Evolutionary conservation across 345 rosid genomes (phyloP).

Genomic region (Pugionium dolabratum): DNA sequence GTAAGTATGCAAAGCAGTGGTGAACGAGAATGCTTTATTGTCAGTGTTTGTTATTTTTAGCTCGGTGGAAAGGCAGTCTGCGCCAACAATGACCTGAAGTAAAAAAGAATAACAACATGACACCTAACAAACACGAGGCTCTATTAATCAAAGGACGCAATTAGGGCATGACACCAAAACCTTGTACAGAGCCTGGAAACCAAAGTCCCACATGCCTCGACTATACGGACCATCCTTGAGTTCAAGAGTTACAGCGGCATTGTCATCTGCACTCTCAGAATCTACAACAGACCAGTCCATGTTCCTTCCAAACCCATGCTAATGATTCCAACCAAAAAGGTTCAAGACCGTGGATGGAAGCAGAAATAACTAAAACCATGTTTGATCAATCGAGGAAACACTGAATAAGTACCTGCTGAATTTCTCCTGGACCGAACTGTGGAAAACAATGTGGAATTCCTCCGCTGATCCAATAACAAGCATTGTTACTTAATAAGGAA

Average conservation of each 20-base stretch:
- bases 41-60: slow-evolving; percentile 72
- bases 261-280: slow-evolving; percentile 62
- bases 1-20: slow-evolving; percentile 81
- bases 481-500: not conserved
- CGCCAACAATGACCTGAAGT: slow-evolving; percentile 59
- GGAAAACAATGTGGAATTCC: slow-evolving; percentile 98
- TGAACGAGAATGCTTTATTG: slow-evolving; percentile 77
- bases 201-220: slow-evolving; percentile 90
- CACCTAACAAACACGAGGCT: slow-evolving; percentile 7
- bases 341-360: slow-evolving; percentile 29
- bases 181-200: slow-evolving; percentile 85
- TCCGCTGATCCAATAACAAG: slow-evolving; percentile 57
- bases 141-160: not conserved
- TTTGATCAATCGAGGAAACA: slow-evolving; percentile 1
- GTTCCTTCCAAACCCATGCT: slow-evolving; percentile 97
- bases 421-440: slow-evolving; percentile 88
- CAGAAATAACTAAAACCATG: not conserved
- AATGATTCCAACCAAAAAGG: slow-evolving; percentile 28
- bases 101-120: slow-evolving; percentile 4
- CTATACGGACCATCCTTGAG: slow-evolving; percentile 84
- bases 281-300: slow-evolving; percentile 86
- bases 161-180: slow-evolving; percentile 29
- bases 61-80: slow-evolving; percentile 76
- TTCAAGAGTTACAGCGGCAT: slow-evolving; percentile 69
- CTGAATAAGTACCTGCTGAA: slow-evolving; percentile 69